Evolutionary conservation across 23 red algal genomes (phyloP).

Genomic region (Gracilaria domingensis): DNA sequence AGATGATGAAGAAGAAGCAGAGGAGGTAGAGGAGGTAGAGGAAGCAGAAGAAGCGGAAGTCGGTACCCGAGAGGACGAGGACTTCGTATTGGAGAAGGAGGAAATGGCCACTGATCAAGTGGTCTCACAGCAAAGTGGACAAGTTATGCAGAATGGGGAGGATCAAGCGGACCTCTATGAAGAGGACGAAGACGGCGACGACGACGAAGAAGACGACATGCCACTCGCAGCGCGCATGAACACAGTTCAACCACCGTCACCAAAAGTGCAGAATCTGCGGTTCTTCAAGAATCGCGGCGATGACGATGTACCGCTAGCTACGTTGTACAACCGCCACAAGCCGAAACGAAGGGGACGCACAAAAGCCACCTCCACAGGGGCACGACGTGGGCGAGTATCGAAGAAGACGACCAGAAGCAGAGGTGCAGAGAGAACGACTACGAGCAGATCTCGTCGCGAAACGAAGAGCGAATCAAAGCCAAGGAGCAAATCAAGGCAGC

Average conservation of each 20-base stretch:
- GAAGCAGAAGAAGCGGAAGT: conserved; percentile 5
- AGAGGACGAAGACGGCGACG: conserved; percentile 43
- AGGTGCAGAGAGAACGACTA: no score
- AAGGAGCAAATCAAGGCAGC: not conserved
- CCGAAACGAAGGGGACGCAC: conserved; percentile 10
- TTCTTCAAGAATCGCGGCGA: not conserved
- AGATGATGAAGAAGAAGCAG: conserved; percentile 7
- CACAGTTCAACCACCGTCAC: not conserved
- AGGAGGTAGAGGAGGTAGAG: not conserved
- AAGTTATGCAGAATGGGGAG: not conserved
- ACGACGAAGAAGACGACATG: conserved; percentile 35
- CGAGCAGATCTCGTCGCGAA: not conserved
- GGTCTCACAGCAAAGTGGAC: not conserved
- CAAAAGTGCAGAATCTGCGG: not conserved
- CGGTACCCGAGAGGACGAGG: not conserved
- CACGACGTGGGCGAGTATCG: not conserved
- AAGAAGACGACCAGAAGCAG: no score
- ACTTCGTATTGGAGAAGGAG: not conserved
- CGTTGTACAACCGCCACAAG: conserved; percentile 6
- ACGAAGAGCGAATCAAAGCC: conserved; percentile 14
- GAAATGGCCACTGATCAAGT: not conserved
- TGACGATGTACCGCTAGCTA: conserved; percentile 51
- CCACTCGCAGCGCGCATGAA: conserved; percentile 17
- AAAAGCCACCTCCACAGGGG: not conserved
- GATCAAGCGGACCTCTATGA: conserved; percentile 34